Base-by-base conservation (phyloP, 805 yeast species). In the Wickerhamiella vanderwaltii region DNA sequence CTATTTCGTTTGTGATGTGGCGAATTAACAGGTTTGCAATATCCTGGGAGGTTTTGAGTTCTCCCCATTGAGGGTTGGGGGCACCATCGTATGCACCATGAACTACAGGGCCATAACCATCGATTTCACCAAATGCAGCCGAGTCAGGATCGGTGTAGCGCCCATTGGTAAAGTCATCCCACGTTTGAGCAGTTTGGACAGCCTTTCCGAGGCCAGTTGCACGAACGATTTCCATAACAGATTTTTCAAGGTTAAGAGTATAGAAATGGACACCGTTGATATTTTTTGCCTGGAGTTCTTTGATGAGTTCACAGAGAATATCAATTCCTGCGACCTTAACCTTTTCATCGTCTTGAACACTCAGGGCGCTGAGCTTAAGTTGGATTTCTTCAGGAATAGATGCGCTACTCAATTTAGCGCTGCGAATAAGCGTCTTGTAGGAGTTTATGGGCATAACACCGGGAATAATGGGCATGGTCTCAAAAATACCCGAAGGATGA, bases 361-460 rank as follows among this genome's bases (percentile, higher is more conserved):
- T 83, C 22, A 60, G 43, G 39, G 29, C 60, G 29, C 78, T 83
- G 54, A 91, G 66, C 23, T 64, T 71, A 17, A 75, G 77, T 49
- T 75, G 64, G 55, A 87, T 84, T 34, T 71, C 68, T 46, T 72
- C 69, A 2, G 98, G 98, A 44, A 91, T 72, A 24, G 71, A 63
- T 48, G 93, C 79, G 51, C 80, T 79, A 43, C 94, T 84, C 95
- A 97, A 85, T 43, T 77, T 78, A 15, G 95, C 94, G 62, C 97
- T 75, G 67, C 98, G 78, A 45, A 86, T 64, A 57, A 91, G 87
- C 4, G 95, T 76, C 22, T 91, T 80, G 60, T 87, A 87, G 9
- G 95, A 82, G 15, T 94, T 78, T 44, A 91, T 87, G 15, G 98
- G 98, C 98, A 91, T 91, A 57, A 91, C 81, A 11, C 98, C 98